A percentile compares a stretch with the other conserved stretches of the same genome.
Evolutionary conservation across 2,329 filamentous ascomycete genomes (phyloP).

Genomic region (Sphaerostilbella broomeana): DNA sequence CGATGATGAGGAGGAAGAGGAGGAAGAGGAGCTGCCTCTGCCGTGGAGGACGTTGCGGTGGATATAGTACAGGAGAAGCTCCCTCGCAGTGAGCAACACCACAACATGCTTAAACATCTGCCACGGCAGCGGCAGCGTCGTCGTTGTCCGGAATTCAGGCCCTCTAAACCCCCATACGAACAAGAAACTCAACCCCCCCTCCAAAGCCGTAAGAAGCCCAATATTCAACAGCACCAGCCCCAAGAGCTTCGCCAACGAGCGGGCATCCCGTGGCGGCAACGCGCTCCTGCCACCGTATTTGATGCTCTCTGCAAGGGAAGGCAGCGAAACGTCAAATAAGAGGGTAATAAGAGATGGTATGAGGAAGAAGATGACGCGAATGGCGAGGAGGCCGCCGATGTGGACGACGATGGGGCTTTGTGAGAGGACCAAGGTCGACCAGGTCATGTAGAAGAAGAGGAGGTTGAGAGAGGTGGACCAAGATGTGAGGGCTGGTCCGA

Average conservation of each 20-base stretch:
- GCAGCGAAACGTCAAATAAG: constrained; percentile 62
- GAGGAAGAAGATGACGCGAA: constrained; percentile 65
- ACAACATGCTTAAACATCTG: constrained; percentile 44
- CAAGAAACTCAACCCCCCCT: constrained; percentile 35
- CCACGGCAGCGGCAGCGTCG: constrained; percentile 47
- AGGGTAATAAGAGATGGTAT: constrained; percentile 67
- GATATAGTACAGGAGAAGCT: constrained; percentile 64
- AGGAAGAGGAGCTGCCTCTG: too few species aligned
- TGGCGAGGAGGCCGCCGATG: constrained; percentile 59
- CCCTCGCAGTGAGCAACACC: constrained; percentile 38
- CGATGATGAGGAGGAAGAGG: too few species aligned
- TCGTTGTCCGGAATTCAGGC: constrained; percentile 42
- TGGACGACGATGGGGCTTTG: constrained; percentile 71
- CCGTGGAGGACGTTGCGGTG: constrained; percentile 67
- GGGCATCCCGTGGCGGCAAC: constrained; percentile 40
- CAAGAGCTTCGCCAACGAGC: constrained; percentile 29
- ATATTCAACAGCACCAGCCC: constrained; percentile 42
- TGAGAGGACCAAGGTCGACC: constrained; percentile 74
- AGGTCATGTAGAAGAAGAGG: constrained; percentile 85
- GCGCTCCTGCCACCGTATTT: constrained; percentile 57
- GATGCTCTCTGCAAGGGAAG: constrained; percentile 59
- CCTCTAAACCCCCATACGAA: constrained; percentile 28
- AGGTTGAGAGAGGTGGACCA: constrained; percentile 77
- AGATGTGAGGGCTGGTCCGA: constrained; percentile 55
- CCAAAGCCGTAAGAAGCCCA: constrained; percentile 35